Evolutionary conservation across 805 yeast genomes (phyloP).

Genomic region (Ogataea allantospora): DNA sequence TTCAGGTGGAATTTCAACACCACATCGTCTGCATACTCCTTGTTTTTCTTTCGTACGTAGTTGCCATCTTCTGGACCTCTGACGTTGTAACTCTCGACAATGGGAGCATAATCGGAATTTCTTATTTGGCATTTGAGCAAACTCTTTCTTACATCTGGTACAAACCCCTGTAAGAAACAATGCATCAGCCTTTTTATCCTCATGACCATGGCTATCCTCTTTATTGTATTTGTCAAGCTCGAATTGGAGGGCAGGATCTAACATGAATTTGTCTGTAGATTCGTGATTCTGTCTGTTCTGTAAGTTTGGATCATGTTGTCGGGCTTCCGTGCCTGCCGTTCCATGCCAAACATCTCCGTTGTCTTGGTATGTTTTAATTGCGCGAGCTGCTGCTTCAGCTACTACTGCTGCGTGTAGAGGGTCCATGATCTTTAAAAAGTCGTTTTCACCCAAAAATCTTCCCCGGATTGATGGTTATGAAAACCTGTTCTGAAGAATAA

Average conservation of each 20-base stretch:
- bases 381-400: constrained; percentile 23
- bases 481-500: constrained; percentile 12
- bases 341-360: constrained; percentile 11
- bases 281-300: constrained; percentile 2
- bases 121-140: constrained; percentile 46
- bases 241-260: constrained; percentile 27
- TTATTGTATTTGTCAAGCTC: constrained; percentile 21
- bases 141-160: constrained; percentile 59
- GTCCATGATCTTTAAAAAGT: constrained; percentile 17
- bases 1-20: constrained; percentile 49
- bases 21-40: constrained; percentile 68
- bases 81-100: constrained; percentile 63
- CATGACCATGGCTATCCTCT: background rate
- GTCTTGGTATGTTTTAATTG: constrained; percentile 19
- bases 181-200: constrained; percentile 1
- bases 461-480: constrained; percentile 19
- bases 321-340: constrained; percentile 7
- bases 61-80: constrained; percentile 65
- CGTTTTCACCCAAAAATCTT: constrained; percentile 11
- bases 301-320: constrained; percentile 1
- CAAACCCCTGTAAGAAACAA: constrained; percentile 34
- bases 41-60: constrained; percentile 54
- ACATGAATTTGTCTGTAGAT: constrained; percentile 21
- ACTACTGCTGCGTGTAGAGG: constrained; percentile 20
- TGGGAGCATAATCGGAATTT: constrained; percentile 58